Conservation (phyloP, 768 basidiomycete species). For the Amanita phalloides region DNA sequence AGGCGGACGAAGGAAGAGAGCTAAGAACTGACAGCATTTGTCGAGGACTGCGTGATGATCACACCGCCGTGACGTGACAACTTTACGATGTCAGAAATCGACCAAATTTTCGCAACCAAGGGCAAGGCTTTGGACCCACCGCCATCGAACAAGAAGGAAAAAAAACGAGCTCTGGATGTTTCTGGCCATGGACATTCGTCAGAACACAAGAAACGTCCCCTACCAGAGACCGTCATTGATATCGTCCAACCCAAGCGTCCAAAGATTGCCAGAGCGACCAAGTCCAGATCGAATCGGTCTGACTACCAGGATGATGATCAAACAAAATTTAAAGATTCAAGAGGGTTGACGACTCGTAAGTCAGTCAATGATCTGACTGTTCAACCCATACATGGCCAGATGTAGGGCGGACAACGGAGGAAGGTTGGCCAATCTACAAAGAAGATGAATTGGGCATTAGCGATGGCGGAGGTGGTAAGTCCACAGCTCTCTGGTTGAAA, state of each 20-base stretch:
- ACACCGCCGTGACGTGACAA: constrained; percentile 7
- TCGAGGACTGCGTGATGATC: no score
- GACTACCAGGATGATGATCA: constrained; percentile 22
- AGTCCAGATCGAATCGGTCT: constrained; percentile 14
- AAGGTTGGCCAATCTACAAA: constrained; percentile 72
- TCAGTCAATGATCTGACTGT: constrained; percentile 10
- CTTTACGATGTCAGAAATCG: constrained; percentile 60
- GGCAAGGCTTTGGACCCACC: constrained; percentile 24
- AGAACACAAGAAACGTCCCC: constrained; percentile 24
- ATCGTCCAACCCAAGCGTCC: constrained; percentile 23
- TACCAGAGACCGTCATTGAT: constrained; percentile 47
- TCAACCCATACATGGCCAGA: constrained; percentile 7
- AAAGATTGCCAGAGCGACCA: constrained; percentile 18
- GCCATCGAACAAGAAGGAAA: constrained; percentile 24
- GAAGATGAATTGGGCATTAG: constrained; percentile 73
- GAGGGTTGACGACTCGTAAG: constrained; percentile 63
- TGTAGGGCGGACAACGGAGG: constrained; percentile 66
- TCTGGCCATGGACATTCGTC: neutral
- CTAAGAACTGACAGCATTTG: constrained; percentile 2
- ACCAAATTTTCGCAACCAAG: constrained; percentile 64
- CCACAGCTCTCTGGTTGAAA: constrained; percentile 5
- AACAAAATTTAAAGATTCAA: constrained; percentile 59
- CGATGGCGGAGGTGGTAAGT: constrained; percentile 62
- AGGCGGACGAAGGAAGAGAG: constrained; percentile 2
- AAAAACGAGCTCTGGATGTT: constrained; percentile 19